Base-by-base conservation (phyloP, 2,329 filamentous ascomycete genomes). In the Diaporthe eres region DNA sequence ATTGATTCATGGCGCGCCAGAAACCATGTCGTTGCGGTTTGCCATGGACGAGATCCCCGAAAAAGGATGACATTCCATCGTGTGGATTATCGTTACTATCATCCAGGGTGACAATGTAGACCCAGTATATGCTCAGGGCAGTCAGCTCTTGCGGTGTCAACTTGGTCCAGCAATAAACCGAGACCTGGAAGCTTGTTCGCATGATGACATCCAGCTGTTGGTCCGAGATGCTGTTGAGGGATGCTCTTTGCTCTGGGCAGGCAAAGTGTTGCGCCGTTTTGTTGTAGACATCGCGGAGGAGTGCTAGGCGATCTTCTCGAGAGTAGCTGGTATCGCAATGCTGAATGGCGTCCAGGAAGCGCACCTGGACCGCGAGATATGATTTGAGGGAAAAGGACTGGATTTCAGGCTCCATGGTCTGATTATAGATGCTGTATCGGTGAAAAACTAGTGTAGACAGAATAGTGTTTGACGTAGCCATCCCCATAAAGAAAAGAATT, bases 51-150 rank as follows among this genome's bases (percentile, higher is more conserved):
- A 53, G 51, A 53, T 53, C 51, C n/a, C 25, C n/a, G 5, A 53
- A 53, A n/a, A 53, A 53, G 51, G 51, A 53, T 28, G n/a, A 15
- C 51, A 53, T 53, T 12, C n/a, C n/a, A 53, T 53, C n/a, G 8
- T 53, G 51, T 2, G n/a, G 51, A 7, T 53, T 53, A 15, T 53
- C n/a, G 51, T 53, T 53, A 53, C 51, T 28, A 53, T 53, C 51
- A 13, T 53, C 51, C 51, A 53, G 51, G n/a, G 9, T 53, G 51
- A 53, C 51, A 53, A 53, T 53, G 51, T 53, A 53, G 51, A 53
- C 51, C 51, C 51, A 53, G 12, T 53, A 28, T 53, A 53, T 53
- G 51, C 51, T 53, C 51, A 53, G 22, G 10, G 51, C 51, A 53
- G 12, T 53, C 4, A 53, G 15, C 51, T 53, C 51, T 53, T 53